A percentile compares a stretch with the other conserved stretches of the same genome.
These are phyloP conservation scores for Clavispora santaluciae DNA, from an alignment of 805 yeast species.

Conservation along the genomic window DNA sequence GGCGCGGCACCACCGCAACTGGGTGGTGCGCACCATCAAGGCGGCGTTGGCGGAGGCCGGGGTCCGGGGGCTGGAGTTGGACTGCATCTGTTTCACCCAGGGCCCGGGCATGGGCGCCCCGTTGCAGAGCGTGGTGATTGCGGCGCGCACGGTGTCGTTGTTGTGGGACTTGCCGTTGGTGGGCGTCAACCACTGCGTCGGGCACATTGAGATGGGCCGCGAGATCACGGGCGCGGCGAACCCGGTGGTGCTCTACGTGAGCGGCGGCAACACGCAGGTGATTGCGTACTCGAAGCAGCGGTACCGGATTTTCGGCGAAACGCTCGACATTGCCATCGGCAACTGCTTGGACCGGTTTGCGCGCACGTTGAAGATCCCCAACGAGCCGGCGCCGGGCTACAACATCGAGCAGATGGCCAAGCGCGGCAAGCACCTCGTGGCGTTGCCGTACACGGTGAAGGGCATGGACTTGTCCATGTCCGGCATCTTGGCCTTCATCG, in stretches of 20 bases:
- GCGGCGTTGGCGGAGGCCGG: slow-evolving; percentile 60
- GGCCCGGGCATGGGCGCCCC: slow-evolving; percentile 99
- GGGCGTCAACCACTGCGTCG: slow-evolving; percentile 96
- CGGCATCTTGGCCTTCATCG: slow-evolving; percentile 86
- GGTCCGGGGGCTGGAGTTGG: slow-evolving; percentile 48
- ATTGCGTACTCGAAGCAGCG: slow-evolving; percentile 93
- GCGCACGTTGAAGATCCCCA: slow-evolving; percentile 78
- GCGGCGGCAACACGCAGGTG: slow-evolving; percentile 98
- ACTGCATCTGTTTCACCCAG: slow-evolving; percentile 88
- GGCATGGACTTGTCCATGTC: slow-evolving; percentile 99
- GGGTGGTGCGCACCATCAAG: slow-evolving; percentile 80
- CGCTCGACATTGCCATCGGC: slow-evolving; percentile 95
- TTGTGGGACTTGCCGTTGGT: slow-evolving; percentile 81
- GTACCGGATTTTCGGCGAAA: slow-evolving; percentile 98
- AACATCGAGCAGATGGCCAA: slow-evolving; percentile 94
- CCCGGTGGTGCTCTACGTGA: slow-evolving; percentile 94
- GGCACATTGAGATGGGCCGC: slow-evolving; percentile 98
- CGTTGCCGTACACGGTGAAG: slow-evolving; percentile 91
- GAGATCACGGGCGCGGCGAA: slow-evolving; percentile 97
- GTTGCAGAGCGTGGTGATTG: slow-evolving; percentile 83
- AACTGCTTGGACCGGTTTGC: slow-evolving; percentile 97
- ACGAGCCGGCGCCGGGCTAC: slow-evolving; percentile 96
- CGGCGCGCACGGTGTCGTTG: slow-evolving; percentile 80
- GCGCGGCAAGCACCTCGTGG: slow-evolving; percentile 56
- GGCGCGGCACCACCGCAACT: slow-evolving; percentile 92